These are phyloP conservation scores for Phytophthora niederhauseri DNA, from an alignment of 352 stramenopile genomes.

Conservation along the genomic window DNA sequence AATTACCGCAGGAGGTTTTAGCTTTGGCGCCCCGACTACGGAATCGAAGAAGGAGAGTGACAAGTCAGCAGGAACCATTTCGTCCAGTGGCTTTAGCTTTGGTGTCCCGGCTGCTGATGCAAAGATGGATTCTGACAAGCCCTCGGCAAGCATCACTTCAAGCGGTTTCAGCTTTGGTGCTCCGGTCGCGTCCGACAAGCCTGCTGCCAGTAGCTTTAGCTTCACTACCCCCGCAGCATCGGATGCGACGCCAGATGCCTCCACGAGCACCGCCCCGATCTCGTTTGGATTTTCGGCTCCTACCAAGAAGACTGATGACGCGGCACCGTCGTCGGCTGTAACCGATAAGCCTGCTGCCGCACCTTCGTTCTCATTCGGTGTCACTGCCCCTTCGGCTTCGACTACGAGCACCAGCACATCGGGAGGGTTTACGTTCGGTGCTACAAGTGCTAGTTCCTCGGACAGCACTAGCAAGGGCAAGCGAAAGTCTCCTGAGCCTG, in stretches of 20 bases:
- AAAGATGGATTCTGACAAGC: slow-evolving; percentile 25
- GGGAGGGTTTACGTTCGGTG: slow-evolving; percentile 34
- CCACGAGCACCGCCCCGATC: slow-evolving; percentile 24
- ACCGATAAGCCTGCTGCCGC: slow-evolving; percentile 12
- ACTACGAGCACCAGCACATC: slow-evolving; percentile 1
- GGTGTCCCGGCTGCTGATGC: slow-evolving; percentile 11
- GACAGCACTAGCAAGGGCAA: slow-evolving; percentile 29
- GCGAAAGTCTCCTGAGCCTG: slow-evolving; percentile 29
- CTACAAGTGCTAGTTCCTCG: slow-evolving; percentile 5
- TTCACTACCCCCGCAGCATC: slow-evolving; percentile 17
- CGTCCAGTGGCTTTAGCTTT: slow-evolving; percentile 32
- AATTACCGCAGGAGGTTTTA: slow-evolving; percentile 44
- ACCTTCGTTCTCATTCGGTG: slow-evolving; percentile 44
- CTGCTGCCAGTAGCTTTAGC: slow-evolving; percentile 18
- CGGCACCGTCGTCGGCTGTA: slow-evolving; percentile 13
- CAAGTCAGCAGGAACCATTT: slow-evolving; percentile 33
- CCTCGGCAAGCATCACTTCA: slow-evolving; percentile 11
- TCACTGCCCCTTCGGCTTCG: slow-evolving; percentile 8
- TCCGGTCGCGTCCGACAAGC: slow-evolving; percentile 10
- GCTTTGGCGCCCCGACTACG: slow-evolving; percentile 46
- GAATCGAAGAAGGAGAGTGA: slow-evolving; percentile 26
- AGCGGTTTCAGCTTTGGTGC: slow-evolving; percentile 32
- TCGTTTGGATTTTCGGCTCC: slow-evolving; percentile 41
- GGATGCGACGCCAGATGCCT: slow-evolving; percentile 4
- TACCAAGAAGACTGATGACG: slow-evolving; percentile 22